Evolutionary conservation across 2,329 filamentous ascomycete genomes (phyloP), one percentile per base, ranked within the genome.

Genomic region (Alternaria arborescens): DNA sequence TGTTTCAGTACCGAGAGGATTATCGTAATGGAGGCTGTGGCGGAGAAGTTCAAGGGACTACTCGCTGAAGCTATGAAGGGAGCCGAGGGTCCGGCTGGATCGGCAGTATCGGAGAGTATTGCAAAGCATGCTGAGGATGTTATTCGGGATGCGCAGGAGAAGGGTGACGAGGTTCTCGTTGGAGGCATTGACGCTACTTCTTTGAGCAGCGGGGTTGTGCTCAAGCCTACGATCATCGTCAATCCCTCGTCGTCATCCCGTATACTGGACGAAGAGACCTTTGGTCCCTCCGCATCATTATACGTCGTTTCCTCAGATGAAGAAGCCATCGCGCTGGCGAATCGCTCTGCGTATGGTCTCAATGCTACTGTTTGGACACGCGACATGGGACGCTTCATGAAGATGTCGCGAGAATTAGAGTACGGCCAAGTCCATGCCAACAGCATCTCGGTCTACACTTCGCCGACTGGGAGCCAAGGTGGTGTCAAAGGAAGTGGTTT

Each of bases 1-100:
- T 95, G 92, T 83, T 94, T 95, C 90, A 85, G 86, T n/a, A 94
- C 91, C 0, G 92, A 95, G 79, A 85, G 88, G 30, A 89, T 94
- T 63, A 74, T 89, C 22, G 85, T 89, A 20, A 83, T 88, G 71
- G 80, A 82, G 53, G 78, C 78, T 20, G 77, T 89, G 57, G 80
- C 82, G 54, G 79, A 82, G 24, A 73, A 80, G 26, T 89, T 89
- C 76, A 81, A 78, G 22, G 64, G 77, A 40, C 71, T 79, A 22
- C 75, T 87, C 2, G 77, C 78, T 6, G 74, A 71, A 1, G 77
- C 81, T 4, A 73, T 83, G 11, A 77, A 81, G 41, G 77, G 81
- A 48, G 68, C 84, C 20, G 77, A 74, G 53, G 76, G 77, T 16
- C 24, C 18, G 3, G 30, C 42, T 18, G 77, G 80, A 11, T 67